Conservation (phyloP, 345 rosid species). For the Lumnitzera littorea region DNA sequence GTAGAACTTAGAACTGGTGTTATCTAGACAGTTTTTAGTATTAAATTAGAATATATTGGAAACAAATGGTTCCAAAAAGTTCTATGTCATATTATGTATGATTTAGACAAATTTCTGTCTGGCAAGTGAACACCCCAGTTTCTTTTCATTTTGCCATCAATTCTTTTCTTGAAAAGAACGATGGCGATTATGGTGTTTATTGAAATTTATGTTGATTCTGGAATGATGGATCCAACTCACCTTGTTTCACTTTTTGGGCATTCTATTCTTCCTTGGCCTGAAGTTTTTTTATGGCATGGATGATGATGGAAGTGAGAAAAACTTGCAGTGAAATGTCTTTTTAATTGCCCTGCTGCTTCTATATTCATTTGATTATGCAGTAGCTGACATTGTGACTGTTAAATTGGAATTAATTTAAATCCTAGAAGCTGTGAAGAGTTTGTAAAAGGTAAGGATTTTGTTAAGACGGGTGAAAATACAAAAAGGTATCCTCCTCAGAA, state of each 20-base stretch:
- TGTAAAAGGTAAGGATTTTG: constrained; percentile 56
- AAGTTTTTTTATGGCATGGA: constrained; percentile 95
- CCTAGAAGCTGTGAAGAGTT: constrained; percentile 25
- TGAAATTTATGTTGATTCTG: no score
- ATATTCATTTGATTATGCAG: constrained; percentile 20
- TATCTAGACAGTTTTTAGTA: no score
- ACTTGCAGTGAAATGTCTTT: constrained; percentile 7
- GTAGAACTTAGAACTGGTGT: no score
- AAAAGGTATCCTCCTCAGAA: constrained; percentile 31
- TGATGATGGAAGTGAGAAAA: constrained; percentile 92
- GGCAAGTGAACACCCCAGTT: no score
- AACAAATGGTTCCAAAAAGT: no score
- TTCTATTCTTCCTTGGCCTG: constrained; percentile 13
- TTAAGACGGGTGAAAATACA: constrained; percentile 37
- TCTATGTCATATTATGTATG: no score
- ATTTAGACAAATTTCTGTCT: constrained; percentile 27
- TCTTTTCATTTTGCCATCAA: no score
- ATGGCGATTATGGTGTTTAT: no score
- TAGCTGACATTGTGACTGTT: constrained; percentile 16
- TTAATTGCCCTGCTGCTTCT: constrained; percentile 21
- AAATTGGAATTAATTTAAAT: constrained; percentile 23
- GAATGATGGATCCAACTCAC: neutral
- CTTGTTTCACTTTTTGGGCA: constrained; percentile 9
- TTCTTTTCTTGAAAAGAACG: no score
- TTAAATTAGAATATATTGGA: no score